Evolutionary conservation across 176 grass and related monocot genomes (phyloP).

Genomic region (Saccharum spontaneum): DNA sequence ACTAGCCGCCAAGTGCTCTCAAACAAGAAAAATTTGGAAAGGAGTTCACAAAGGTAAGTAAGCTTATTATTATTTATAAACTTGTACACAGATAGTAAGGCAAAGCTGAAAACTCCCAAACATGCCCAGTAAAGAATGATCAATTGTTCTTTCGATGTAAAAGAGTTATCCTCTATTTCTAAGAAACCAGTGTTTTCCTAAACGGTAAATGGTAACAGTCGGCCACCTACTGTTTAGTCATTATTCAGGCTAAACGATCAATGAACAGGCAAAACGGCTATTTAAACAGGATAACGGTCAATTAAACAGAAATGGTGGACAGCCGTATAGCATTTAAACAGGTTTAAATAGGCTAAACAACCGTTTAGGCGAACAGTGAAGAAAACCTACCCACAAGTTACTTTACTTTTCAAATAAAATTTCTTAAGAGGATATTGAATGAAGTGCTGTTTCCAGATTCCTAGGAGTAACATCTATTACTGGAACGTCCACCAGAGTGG

Average conservation of each 20-base stretch:
- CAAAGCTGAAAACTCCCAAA: constrained; percentile 10
- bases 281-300: neutral
- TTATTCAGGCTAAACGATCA: neutral
- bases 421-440: neutral
- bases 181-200: neutral
- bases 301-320: neutral
- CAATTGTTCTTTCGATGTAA: neutral
- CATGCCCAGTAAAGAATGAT: neutral
- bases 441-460: neutral
- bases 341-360: neutral
- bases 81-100: constrained; percentile 7
- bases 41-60: constrained; percentile 9
- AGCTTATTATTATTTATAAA: constrained; percentile 7
- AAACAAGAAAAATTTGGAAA: constrained; percentile 9
- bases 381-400: neutral
- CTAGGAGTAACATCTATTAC: neutral
- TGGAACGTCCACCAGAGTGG: neutral
- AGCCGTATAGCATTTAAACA: neutral
- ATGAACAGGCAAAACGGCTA: neutral
- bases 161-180: neutral
- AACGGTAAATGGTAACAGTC: neutral
- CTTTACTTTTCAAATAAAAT: neutral
- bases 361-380: neutral
- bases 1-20: neutral
- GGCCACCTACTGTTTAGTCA: neutral